Conservation (phyloP, 129 eudicot genomes). For the Chrysanthemum seticuspe region DNA sequence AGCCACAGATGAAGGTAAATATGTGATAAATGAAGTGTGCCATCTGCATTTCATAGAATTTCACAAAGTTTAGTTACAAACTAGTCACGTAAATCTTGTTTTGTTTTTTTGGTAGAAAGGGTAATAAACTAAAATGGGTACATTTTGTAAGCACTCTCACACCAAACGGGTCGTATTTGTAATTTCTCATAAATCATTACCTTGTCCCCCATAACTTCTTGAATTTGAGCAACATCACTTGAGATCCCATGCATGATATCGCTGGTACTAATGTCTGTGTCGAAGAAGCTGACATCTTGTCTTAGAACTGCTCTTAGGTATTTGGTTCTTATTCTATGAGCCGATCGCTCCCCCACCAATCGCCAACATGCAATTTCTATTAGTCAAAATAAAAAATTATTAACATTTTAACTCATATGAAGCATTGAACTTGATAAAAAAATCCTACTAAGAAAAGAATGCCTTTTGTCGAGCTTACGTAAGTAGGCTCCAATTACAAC, state of each 20-base stretch:
- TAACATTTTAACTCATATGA: not conserved
- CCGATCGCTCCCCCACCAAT: conserved; percentile 78
- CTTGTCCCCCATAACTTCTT: conserved; percentile 92
- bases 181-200: conserved; percentile 12
- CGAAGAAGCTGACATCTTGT: conserved; percentile 74
- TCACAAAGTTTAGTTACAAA: no score
- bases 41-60: conserved; percentile 49
- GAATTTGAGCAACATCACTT: conserved; percentile 91
- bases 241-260: conserved; percentile 93
- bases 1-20: conserved; percentile 77
- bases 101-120: no score
- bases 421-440: not conserved
- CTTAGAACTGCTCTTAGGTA: conserved; percentile 72
- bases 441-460: not conserved
- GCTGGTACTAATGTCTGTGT: conserved; percentile 62
- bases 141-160: no score
- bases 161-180: no score
- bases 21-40: conserved; percentile 82
- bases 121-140: no score
- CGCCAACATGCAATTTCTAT: conserved; percentile 85
- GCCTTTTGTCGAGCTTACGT: conserved; percentile 40
- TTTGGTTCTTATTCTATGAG: conserved; percentile 78
- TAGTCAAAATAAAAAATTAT: conserved; percentile 20
- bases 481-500: conserved; percentile 77
- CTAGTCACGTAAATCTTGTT: no score